Conservation (phyloP, 2,329 filamentous ascomycete genomes). For the Fusarium albidum region DNA sequence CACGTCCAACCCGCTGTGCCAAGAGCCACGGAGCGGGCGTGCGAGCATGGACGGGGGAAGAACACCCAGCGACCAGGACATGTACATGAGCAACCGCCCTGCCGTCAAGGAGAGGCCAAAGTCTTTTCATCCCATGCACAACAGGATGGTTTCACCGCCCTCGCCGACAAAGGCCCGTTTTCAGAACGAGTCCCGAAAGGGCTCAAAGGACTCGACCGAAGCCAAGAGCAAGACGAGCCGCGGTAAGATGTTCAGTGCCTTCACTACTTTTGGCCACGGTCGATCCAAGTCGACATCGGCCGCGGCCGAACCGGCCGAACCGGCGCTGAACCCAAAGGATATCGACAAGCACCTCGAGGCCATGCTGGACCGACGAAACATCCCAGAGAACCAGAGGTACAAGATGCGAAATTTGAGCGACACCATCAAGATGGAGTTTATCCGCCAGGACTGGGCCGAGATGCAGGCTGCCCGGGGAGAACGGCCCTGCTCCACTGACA, state of each 20-base stretch:
- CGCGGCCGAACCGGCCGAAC: conserved; percentile 54
- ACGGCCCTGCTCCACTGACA: conserved; percentile 55
- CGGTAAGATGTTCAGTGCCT: conserved; percentile 50
- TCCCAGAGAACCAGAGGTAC: conserved; percentile 90
- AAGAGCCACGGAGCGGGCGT: conserved; percentile 31
- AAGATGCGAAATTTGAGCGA: conserved; percentile 92
- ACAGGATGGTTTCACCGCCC: conserved; percentile 31
- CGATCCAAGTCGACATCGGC: conserved; percentile 47
- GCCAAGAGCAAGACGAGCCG: conserved; percentile 49
- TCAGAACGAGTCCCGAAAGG: conserved; percentile 36
- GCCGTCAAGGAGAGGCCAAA: conserved; percentile 56
- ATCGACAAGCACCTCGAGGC: conserved; percentile 67
- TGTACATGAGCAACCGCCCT: conserved; percentile 31
- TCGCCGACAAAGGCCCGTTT: conserved; percentile 35
- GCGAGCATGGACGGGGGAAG: conserved; percentile 38
- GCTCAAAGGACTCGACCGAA: conserved; percentile 41
- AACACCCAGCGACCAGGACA: conserved; percentile 29
- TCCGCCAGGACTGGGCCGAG: conserved; percentile 85
- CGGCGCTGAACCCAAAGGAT: conserved; percentile 59
- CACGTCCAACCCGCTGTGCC: conserved; percentile 40
- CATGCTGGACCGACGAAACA: conserved; percentile 85
- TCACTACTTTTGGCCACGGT: conserved; percentile 49
- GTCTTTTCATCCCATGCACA: conserved; percentile 54
- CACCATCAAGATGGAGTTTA: conserved; percentile 94
- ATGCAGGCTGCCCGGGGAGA: conserved; percentile 61